phyloP scores from a whole-genome alignment of 2,329 filamentous ascomycete genomes.

The Stemphylium lycopersici region DNA sequence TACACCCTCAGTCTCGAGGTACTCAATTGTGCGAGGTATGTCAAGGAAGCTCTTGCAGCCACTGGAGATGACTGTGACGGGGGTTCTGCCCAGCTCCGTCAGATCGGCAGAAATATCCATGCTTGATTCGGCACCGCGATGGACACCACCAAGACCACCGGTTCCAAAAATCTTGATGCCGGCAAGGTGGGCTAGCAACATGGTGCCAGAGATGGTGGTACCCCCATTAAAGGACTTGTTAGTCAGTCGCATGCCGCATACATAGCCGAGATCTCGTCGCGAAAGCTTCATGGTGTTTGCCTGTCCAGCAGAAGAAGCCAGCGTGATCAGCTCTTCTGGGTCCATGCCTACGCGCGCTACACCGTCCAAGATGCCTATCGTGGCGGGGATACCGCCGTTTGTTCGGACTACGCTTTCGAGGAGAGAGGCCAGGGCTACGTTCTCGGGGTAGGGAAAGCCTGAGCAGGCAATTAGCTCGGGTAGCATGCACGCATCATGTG shows the following conservation, averaged over 20 bases:
- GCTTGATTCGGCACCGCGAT: constrained; percentile 81
- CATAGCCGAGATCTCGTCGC: constrained; percentile 81
- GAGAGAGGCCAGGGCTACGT: constrained; percentile 75
- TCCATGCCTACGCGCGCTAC: constrained; percentile 79
- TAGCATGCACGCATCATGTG: not conserved
- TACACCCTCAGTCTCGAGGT: constrained; percentile 74
- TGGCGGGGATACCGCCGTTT: constrained; percentile 81
- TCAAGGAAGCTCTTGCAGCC: constrained; percentile 98
- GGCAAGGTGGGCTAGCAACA: constrained; percentile 83
- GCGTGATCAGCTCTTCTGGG: constrained; percentile 72
- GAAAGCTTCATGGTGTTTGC: constrained; percentile 80
- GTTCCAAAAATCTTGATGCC: constrained; percentile 94
- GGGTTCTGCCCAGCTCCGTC: constrained; percentile 88
- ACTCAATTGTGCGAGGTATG: constrained; percentile 86
- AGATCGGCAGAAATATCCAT: constrained; percentile 96
- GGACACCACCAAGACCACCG: constrained; percentile 91
- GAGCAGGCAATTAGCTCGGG: constrained; percentile 13
- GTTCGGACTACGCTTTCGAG: constrained; percentile 82
- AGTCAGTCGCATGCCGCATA: constrained; percentile 72
- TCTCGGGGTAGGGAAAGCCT: constrained; percentile 75
- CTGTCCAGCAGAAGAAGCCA: constrained; percentile 69
- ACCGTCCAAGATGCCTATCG: constrained; percentile 86
- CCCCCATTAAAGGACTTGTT: constrained; percentile 80
- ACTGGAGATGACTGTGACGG: constrained; percentile 84
- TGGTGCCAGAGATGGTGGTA: constrained; percentile 92